Percentiles rank a stretch among this genome's conserved stretches.
phyloP scores from a whole-genome alignment of 1,139 yeast genomes.

The Protomyces pachydermus region DNA sequence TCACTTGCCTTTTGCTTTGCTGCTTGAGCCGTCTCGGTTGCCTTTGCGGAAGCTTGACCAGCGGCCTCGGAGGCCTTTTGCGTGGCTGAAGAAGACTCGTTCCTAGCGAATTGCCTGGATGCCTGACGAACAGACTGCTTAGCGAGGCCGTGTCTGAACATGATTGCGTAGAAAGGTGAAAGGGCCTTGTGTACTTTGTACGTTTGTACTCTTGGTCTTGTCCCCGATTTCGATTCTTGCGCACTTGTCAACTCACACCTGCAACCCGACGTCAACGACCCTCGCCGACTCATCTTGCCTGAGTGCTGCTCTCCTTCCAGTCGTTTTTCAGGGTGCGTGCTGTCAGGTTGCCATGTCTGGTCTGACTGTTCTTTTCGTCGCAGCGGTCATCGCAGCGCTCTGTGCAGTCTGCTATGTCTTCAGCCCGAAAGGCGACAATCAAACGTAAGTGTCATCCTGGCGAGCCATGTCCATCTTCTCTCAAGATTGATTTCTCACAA shows the following conservation, averaged over 20 bases:
- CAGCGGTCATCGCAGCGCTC: conserved; percentile 55
- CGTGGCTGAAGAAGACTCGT: conserved; percentile 5
- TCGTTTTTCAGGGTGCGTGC: neutral
- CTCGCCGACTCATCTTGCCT: neutral
- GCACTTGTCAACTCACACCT: neutral
- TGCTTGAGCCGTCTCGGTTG: neutral
- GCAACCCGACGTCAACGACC: neutral
- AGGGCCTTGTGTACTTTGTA: neutral
- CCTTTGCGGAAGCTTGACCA: neutral
- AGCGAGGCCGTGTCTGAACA: neutral
- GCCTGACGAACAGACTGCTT: neutral
- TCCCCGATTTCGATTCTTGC: neutral
- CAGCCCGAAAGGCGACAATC: conserved; percentile 55
- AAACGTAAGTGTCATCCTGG: conserved; percentile 38
- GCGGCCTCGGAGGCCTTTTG: conserved; percentile 3
- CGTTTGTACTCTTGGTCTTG: neutral
- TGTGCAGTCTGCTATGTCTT: conserved; percentile 61
- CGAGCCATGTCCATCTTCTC: neutral
- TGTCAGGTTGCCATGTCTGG: conserved; percentile 39
- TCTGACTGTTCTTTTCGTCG: conserved; percentile 66
- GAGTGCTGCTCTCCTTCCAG: neutral
- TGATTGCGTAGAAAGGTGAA: neutral
- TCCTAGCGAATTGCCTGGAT: neutral
- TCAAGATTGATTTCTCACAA: neutral
- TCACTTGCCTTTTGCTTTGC: conserved; percentile 25